A percentile compares a stretch with the other conserved stretches of the same genome.
Conservation (phyloP, 371 early-diverging fungal species). For the Mortierella sp. region DNA sequence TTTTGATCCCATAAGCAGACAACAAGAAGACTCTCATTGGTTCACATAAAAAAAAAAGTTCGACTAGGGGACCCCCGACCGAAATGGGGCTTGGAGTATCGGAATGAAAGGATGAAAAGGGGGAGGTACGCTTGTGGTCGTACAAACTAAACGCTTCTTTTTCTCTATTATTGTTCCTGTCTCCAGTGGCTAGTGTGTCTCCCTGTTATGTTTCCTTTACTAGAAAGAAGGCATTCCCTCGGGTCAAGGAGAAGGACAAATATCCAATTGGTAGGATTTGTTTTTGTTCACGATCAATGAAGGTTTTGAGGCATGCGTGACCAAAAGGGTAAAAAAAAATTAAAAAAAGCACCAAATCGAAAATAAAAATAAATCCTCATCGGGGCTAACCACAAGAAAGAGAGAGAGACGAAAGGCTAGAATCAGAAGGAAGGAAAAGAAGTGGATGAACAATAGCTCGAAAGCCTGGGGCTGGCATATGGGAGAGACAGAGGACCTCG, state of each 20-base stretch:
- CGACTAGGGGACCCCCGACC: neutral
- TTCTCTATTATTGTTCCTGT: neutral
- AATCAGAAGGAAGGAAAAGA: neutral
- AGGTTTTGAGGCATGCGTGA: no score
- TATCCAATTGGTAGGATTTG: no score
- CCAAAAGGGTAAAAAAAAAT: no score
- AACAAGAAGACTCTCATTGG: neutral
- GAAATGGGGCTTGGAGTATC: neutral
- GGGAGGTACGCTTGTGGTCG: slow-evolving; percentile 2
- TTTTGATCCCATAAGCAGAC: neutral
- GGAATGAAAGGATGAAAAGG: neutral
- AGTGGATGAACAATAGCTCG: neutral
- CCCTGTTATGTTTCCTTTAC: no score
- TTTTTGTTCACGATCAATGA: no score
- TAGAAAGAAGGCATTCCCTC: no score
- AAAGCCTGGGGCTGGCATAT: neutral
- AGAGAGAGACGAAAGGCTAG: neutral
- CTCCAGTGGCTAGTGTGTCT: no score
- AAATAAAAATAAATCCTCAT: neutral
- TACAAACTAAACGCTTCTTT: neutral
- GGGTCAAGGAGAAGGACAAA: no score
- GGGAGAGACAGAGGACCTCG: neutral
- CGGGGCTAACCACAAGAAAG: neutral
- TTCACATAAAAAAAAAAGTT: neutral
- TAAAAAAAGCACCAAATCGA: no score